A percentile compares a stretch with the other conserved stretches of the same genome.
Evolutionary conservation across 176 grass and related monocot genomes (phyloP).

Genomic region (Metroxylon sagu): DNA sequence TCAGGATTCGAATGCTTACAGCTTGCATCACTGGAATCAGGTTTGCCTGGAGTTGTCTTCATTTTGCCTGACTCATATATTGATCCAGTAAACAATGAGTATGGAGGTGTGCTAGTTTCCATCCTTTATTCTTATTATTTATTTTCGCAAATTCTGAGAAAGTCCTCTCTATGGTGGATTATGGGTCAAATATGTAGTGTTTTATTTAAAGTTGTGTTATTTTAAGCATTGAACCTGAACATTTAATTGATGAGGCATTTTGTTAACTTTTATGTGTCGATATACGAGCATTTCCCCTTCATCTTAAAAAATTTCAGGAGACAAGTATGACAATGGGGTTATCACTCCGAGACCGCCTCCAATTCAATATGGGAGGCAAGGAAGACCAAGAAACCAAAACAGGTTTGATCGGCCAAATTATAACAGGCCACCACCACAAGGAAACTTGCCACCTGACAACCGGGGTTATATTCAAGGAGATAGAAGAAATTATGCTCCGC

Average conservation of each 20-base stretch:
- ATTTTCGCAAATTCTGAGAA: background rate
- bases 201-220: background rate
- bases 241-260: background rate
- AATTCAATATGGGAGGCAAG: constrained; percentile 53
- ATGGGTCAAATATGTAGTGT: background rate
- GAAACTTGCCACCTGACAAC: constrained; percentile 1
- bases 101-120: constrained; percentile 61
- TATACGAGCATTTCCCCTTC: background rate
- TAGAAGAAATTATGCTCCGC: constrained; percentile 28
- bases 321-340: constrained; percentile 83
- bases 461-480: constrained; percentile 11
- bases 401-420: constrained; percentile 31
- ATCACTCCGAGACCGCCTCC: constrained; percentile 80
- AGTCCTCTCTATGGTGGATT: too few species aligned
- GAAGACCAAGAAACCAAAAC: constrained; percentile 34
- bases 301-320: constrained; percentile 37
- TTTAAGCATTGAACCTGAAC: background rate
- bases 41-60: constrained; percentile 92
- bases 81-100: constrained; percentile 88
- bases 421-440: constrained; percentile 37
- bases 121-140: background rate
- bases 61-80: constrained; percentile 90
- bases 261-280: background rate
- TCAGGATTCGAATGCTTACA: constrained; percentile 2
- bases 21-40: constrained; percentile 35